Base-by-base conservation (phyloP, 2,329 filamentous ascomycete species). In the Pseudonectria foliicola region DNA sequence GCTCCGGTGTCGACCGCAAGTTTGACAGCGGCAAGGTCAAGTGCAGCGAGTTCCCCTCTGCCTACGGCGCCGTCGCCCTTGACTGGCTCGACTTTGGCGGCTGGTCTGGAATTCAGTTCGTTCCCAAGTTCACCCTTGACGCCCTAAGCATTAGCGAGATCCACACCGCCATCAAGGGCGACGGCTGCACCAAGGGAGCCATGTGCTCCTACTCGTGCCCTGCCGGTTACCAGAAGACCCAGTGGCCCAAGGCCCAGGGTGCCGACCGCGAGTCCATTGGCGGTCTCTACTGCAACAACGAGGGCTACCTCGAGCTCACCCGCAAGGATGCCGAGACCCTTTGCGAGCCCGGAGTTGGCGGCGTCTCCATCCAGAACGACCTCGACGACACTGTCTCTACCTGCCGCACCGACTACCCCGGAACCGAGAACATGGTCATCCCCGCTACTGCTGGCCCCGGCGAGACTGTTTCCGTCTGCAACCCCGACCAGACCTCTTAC, bases 341-440 rank as follows among this genome's bases (percentile, higher is more conserved):
- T 24, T 98, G 92, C 64, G 77, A 82, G 53, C 49, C 64, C 23
- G 88, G 89, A 43, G 73, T 75, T 32, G 77, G 79, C 27, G 76
- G 80, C 46, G 75, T 95, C 47, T 69, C 70, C 40, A 75, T 95
- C 40, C 57, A 80, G 60, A 98, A 95, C 72, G 77, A 81, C 36
- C 71, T 95, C 24, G 55, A 62, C 32, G 56, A 75, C 25, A 64
- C 73, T 28, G 82, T 85, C 18, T 74, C 82, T 29, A 75, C 94
- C 49, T 98, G 92, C 77, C 87, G 87, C 61, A 96, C 92, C 46
- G 88, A 95, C 61, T 98, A 98, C 66, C 92, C 92, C 43, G 90
- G 88, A 56, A 88, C 80, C 39, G 92, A 98, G 68, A 72, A 72
- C 51, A 90, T 95, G 79, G 85, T 84, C 35, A 74, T 96, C 39